Conservation (phyloP, 768 basidiomycete genomes). For the Lepiota subincarnata region DNA sequence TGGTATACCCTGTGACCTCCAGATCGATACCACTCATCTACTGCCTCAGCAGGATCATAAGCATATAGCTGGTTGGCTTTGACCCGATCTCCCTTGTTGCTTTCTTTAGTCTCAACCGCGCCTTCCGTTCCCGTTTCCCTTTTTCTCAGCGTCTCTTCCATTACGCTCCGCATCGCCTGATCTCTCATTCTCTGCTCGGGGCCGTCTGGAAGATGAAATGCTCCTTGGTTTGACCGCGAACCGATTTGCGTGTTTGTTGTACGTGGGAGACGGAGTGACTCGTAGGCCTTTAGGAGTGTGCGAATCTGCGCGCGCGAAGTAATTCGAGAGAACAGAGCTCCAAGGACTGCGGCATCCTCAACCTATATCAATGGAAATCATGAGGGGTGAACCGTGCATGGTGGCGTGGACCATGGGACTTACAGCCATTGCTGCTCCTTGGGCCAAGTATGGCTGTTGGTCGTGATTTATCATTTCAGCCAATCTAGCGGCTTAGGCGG, state of each 20-base stretch:
- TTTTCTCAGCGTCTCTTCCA: constrained; percentile 34
- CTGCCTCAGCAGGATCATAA: constrained; percentile 52
- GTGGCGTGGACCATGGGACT: constrained; percentile 1
- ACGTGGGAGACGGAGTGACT: constrained; percentile 47
- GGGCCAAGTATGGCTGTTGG: constrained; percentile 47
- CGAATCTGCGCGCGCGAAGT: constrained; percentile 38
- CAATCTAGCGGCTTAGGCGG: not conserved
- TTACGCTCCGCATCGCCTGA: constrained; percentile 43
- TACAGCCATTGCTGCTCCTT: constrained; percentile 54
- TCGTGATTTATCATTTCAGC: not conserved
- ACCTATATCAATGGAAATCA: constrained; percentile 23
- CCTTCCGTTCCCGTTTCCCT: constrained; percentile 17
- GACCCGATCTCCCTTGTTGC: constrained; percentile 49
- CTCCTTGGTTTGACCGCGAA: constrained; percentile 46
- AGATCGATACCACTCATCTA: constrained; percentile 41
- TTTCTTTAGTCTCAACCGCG: constrained; percentile 21
- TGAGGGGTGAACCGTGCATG: not conserved
- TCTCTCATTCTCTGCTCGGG: constrained; percentile 52
- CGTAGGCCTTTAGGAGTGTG: constrained; percentile 47
- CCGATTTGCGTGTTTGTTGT: constrained; percentile 45
- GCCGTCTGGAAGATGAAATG: constrained; percentile 58
- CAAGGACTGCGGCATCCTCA: constrained; percentile 49
- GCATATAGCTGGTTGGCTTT: constrained; percentile 45
- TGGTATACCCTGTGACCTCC: not conserved
- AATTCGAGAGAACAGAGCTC: constrained; percentile 48